Evolutionary conservation across 768 basidiomycete genomes (phyloP).

Genomic region (Strobilomyces echinocephalus): DNA sequence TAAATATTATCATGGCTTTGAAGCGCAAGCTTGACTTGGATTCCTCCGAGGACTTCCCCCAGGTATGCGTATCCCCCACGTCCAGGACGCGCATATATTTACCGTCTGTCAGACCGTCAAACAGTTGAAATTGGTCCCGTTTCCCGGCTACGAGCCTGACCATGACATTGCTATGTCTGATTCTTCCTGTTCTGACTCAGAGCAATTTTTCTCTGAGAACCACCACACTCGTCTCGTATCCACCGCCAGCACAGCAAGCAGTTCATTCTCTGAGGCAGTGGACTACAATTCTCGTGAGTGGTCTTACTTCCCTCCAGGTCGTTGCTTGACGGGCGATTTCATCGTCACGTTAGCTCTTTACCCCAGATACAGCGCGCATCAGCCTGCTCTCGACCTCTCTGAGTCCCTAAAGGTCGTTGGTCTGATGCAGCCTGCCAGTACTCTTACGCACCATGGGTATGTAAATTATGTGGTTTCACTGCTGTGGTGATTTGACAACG

Average conservation of each 20-base stretch:
- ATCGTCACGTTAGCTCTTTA: conserved; percentile 35
- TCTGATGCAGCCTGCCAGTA: conserved; percentile 60
- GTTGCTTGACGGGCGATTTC: background rate
- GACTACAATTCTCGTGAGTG: conserved; percentile 46
- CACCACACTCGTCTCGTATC: conserved; percentile 63
- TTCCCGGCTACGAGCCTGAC: conserved; percentile 61
- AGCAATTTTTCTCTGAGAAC: conserved; percentile 49
- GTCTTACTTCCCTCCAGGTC: background rate
- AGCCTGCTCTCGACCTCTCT: conserved; percentile 49
- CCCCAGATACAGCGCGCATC: conserved; percentile 61
- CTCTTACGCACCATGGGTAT: conserved; percentile 71
- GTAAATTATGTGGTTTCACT: conserved; percentile 17
- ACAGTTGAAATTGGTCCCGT: conserved; percentile 71
- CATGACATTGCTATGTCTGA: conserved; percentile 68
- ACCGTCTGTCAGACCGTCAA: conserved; percentile 46
- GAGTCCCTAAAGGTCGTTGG: conserved; percentile 50
- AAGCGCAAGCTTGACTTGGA: conserved; percentile 74
- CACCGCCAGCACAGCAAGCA: conserved; percentile 53
- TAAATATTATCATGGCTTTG: conserved; percentile 47
- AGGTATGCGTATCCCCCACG: conserved; percentile 33
- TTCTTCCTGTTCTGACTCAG: conserved; percentile 48
- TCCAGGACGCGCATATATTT: conserved; percentile 15
- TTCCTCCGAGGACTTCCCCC: conserved; percentile 46
- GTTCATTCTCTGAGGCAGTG: conserved; percentile 49
- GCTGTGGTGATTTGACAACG: conserved; percentile 11